Evolutionary conservation across 768 basidiomycete species (phyloP).

Genomic region (Stropharia rugosoannulata): DNA sequence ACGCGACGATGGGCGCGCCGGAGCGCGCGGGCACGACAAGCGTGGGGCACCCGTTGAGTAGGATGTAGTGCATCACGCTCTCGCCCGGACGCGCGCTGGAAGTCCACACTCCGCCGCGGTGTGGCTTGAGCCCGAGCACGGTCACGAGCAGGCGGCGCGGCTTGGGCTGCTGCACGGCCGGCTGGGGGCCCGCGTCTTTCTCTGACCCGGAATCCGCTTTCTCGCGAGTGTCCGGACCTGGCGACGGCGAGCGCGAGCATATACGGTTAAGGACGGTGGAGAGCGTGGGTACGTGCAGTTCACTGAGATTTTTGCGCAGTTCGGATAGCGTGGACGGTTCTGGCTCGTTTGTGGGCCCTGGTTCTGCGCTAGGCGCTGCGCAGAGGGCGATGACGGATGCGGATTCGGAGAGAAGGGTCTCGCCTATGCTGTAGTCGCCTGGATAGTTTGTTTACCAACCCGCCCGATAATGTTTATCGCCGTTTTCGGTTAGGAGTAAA

Average conservation of each 20-base stretch:
- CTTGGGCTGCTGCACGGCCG: conserved; percentile 36
- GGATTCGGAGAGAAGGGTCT: conserved; percentile 56
- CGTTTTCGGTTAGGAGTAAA: background rate
- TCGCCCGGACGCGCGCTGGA: conserved; percentile 57
- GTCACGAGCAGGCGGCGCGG: conserved; percentile 59
- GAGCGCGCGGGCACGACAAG: conserved; percentile 58
- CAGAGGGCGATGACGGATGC: conserved; percentile 51
- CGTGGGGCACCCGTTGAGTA: conserved; percentile 61
- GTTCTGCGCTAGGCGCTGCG: conserved; percentile 22
- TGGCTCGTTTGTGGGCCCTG: conserved; percentile 18
- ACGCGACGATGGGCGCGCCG: conserved; percentile 62
- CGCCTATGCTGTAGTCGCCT: conserved; percentile 65
- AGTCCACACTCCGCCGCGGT: conserved; percentile 53
- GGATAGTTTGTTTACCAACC: background rate
- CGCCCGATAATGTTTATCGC: too few species aligned
- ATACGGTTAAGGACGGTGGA: conserved; percentile 46
- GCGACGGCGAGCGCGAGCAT: conserved; percentile 51
- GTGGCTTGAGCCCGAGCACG: conserved; percentile 59
- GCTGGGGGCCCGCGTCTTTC: conserved; percentile 25
- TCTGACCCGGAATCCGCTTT: too few species aligned
- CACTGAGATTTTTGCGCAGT: background rate
- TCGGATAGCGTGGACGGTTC: conserved; percentile 5
- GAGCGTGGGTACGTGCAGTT: conserved; percentile 37
- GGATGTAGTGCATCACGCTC: conserved; percentile 61
- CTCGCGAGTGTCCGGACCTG: conserved; percentile 10